Evolutionary conservation across 2,329 filamentous ascomycete genomes (phyloP).

Genomic region (Phaeophleospora eucalypticola): DNA sequence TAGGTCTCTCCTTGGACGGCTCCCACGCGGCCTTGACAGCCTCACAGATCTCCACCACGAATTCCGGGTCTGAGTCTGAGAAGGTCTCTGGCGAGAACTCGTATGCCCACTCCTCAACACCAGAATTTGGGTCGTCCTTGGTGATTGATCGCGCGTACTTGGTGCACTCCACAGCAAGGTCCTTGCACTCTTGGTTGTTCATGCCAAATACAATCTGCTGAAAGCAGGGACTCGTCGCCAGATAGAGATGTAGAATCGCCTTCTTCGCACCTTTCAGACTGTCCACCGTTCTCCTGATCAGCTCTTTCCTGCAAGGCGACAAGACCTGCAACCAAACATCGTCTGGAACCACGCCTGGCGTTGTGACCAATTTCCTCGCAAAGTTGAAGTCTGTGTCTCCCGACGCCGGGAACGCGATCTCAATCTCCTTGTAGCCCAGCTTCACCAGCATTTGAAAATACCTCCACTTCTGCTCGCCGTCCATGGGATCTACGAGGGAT

Average conservation of each 20-base stretch:
- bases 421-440: slow-evolving; percentile 95
- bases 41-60: slow-evolving; percentile 76
- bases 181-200: slow-evolving; percentile 74
- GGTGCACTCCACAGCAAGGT: slow-evolving; percentile 78
- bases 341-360: slow-evolving; percentile 75
- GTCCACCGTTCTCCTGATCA: slow-evolving; percentile 85
- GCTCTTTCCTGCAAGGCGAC: slow-evolving; percentile 83
- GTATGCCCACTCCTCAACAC: slow-evolving; percentile 66
- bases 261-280: slow-evolving; percentile 86
- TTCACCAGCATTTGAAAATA: slow-evolving; percentile 94
- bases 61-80: slow-evolving; percentile 84
- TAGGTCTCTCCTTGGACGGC: slow-evolving; percentile 69
- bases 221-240: slow-evolving; percentile 95
- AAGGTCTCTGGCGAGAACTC: slow-evolving; percentile 87
- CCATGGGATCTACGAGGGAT: slow-evolving; percentile 90
- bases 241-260: slow-evolving; percentile 90
- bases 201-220: slow-evolving; percentile 85
- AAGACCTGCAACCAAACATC: slow-evolving; percentile 92
- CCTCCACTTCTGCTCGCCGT: slow-evolving; percentile 87
- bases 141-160: slow-evolving; percentile 85
- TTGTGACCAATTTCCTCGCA: slow-evolving; percentile 79
- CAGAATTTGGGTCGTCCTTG: slow-evolving; percentile 63
- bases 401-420: slow-evolving; percentile 91
- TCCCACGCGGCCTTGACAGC: slow-evolving; percentile 94
- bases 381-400: slow-evolving; percentile 97